phyloP scores from a whole-genome alignment of 345 rosid genomes.

The Linum trigynum region DNA sequence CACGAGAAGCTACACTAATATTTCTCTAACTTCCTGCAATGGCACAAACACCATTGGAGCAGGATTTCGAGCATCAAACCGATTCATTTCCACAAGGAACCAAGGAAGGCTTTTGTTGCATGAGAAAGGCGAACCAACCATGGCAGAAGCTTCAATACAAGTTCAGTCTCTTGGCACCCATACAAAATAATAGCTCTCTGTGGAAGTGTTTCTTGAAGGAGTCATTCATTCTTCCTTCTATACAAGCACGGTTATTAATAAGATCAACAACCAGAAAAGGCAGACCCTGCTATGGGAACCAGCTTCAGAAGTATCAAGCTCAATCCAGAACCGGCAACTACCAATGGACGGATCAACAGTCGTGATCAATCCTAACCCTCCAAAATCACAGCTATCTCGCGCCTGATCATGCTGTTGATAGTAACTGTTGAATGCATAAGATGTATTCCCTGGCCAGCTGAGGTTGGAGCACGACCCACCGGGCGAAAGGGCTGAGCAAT shows the following conservation, averaged over 20 bases:
- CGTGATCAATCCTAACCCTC: constrained; percentile 76
- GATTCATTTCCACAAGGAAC: no score
- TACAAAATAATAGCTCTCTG: no score
- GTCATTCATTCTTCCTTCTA: neutral
- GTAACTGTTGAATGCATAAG: constrained; percentile 80
- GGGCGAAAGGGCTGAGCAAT: constrained; percentile 60
- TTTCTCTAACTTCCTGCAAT: no score
- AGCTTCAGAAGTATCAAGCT: constrained; percentile 46
- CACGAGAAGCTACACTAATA: no score
- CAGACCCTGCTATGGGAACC: constrained; percentile 7
- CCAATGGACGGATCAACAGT: constrained; percentile 70
- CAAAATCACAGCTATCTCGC: constrained; percentile 65
- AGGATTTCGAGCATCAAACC: no score
- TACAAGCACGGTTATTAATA: constrained; percentile 5
- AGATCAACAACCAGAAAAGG: constrained; percentile 15
- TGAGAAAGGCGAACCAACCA: no score
- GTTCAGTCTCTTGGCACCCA: no score
- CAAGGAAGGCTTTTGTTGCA: no score
- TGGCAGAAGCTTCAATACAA: no score
- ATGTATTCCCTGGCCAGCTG: constrained; percentile 73
- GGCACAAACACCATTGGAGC: no score
- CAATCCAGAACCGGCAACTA: constrained; percentile 49
- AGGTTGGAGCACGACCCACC: constrained; percentile 68
- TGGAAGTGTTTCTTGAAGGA: no score
- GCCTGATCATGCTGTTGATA: constrained; percentile 79